Evolutionary conservation across 2,329 filamentous ascomycete species (phyloP).

Genomic region (Dothideomycetes sp.): DNA sequence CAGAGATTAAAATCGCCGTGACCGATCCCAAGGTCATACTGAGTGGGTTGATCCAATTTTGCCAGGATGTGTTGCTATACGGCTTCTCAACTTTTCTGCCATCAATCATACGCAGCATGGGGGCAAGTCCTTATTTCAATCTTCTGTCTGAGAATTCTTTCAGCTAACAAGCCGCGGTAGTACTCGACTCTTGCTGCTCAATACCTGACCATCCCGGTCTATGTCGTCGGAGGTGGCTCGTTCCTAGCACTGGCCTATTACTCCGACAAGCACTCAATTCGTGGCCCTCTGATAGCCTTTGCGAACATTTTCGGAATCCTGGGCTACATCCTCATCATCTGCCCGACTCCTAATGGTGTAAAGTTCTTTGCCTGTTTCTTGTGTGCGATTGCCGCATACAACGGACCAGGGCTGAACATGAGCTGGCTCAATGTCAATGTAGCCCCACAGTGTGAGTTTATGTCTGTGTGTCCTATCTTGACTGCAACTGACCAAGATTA

Average conservation of each 20-base stretch:
- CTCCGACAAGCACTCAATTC: slow-evolving; percentile 34
- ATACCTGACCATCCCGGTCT: slow-evolving; percentile 49
- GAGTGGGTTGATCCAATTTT: slow-evolving; percentile 40
- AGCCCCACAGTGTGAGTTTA: slow-evolving; percentile 31
- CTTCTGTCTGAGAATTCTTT: too few species aligned
- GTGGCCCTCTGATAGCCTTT: slow-evolving; percentile 18
- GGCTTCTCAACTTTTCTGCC: slow-evolving; percentile 53
- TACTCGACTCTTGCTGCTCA: slow-evolving; percentile 44
- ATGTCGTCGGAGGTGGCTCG: slow-evolving; percentile 39
- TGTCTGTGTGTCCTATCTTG: background rate
- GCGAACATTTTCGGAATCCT: slow-evolving; percentile 18
- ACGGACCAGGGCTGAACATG: slow-evolving; percentile 34
- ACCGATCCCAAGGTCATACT: slow-evolving; percentile 45
- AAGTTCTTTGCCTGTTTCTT: slow-evolving; percentile 23
- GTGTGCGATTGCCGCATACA: slow-evolving; percentile 21
- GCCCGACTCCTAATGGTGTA: slow-evolving; percentile 16
- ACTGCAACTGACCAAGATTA: background rate
- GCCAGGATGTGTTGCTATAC: slow-evolving; percentile 44
- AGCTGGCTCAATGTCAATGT: slow-evolving; percentile 43
- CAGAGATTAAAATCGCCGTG: slow-evolving; percentile 40
- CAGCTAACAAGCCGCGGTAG: too few species aligned
- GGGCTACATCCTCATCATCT: slow-evolving; percentile 20
- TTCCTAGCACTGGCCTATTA: slow-evolving; percentile 39
- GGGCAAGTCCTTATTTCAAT: slow-evolving; percentile 39
- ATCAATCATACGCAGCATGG: too few species aligned